phyloP scores from a whole-genome alignment of 2,329 filamentous ascomycete species.

The Exophiala sp. region DNA sequence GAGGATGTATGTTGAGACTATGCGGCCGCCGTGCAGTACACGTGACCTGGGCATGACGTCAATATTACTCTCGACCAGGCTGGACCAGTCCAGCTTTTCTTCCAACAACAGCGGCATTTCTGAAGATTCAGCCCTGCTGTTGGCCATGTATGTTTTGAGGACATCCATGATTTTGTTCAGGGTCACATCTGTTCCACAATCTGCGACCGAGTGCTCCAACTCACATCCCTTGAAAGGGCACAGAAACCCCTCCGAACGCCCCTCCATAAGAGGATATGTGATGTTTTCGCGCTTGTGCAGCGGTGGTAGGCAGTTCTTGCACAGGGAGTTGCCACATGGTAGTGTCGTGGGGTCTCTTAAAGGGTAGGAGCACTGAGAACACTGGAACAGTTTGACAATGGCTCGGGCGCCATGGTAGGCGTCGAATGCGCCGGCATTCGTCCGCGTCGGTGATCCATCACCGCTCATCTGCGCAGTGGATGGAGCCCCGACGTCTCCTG shows the following conservation, averaged over 20 bases:
- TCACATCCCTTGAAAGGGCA: conserved; percentile 68
- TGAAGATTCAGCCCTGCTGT: conserved; percentile 34
- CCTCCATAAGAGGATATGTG: conserved; percentile 69
- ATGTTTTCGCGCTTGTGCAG: conserved; percentile 65
- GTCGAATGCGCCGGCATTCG: conserved; percentile 40
- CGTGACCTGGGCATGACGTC: conserved; percentile 28
- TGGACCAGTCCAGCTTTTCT: conserved; percentile 39
- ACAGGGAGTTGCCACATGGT: conserved; percentile 77
- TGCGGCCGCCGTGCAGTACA: conserved; percentile 54
- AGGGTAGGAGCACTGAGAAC: conserved; percentile 66
- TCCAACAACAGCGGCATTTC: conserved; percentile 40
- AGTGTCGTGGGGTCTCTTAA: conserved; percentile 68
- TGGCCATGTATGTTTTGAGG: conserved; percentile 53
- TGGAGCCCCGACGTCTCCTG: neutral
- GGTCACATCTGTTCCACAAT: conserved; percentile 74
- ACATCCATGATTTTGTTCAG: conserved; percentile 67
- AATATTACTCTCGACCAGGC: conserved; percentile 31
- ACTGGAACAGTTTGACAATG: conserved; percentile 73
- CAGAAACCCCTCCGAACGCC: conserved; percentile 65
- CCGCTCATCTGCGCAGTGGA: conserved; percentile 26
- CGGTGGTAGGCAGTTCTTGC: conserved; percentile 68
- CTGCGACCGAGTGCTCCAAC: conserved; percentile 69
- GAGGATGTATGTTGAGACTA: conserved; percentile 65
- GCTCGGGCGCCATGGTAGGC: conserved; percentile 57
- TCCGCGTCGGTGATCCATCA: conserved; percentile 18